Conservation (phyloP, 2,329 filamentous ascomycete species). For the Sclerotinia subarctica region DNA sequence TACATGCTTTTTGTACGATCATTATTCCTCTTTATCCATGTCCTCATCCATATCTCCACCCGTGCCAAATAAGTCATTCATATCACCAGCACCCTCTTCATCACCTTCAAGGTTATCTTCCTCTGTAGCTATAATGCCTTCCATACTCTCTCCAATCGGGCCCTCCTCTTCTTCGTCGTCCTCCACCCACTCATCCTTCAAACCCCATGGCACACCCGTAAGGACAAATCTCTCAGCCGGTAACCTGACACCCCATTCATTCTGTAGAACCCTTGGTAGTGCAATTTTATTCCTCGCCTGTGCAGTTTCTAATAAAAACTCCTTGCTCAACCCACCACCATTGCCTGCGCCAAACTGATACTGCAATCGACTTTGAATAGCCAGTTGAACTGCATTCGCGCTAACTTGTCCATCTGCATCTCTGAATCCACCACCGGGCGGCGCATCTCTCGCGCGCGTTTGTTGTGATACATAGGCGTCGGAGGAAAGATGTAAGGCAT, state of each 20-base stretch:
- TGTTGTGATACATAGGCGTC: conserved; percentile 59
- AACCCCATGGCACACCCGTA: conserved; percentile 62
- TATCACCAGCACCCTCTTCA: conserved; percentile 18
- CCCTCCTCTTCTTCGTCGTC: conserved; percentile 43
- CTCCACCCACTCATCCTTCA: conserved; percentile 57
- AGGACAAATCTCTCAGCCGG: conserved; percentile 68
- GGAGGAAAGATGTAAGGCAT: conserved; percentile 65
- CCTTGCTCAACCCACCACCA: conserved; percentile 59
- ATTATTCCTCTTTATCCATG: conserved; percentile 42
- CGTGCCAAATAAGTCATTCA: conserved; percentile 24
- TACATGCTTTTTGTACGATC: conserved; percentile 13
- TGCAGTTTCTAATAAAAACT: conserved; percentile 74
- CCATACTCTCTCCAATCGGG: conserved; percentile 40
- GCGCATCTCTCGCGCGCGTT: conserved; percentile 37
- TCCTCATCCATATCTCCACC: conserved; percentile 44
- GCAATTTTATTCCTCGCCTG: conserved; percentile 65
- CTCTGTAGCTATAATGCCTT: conserved; percentile 40
- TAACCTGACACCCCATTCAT: conserved; percentile 65
- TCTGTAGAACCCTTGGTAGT: conserved; percentile 59
- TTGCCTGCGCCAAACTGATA: conserved; percentile 63
- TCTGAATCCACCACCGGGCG: conserved; percentile 34
- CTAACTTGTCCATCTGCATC: conserved; percentile 47
- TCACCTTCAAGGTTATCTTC: conserved; percentile 40
- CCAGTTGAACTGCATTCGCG: conserved; percentile 67
- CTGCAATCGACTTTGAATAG: conserved; percentile 64